phyloP scores from a whole-genome alignment of 2,329 filamentous ascomycete species.

The Colletotrichum zoysiae region DNA sequence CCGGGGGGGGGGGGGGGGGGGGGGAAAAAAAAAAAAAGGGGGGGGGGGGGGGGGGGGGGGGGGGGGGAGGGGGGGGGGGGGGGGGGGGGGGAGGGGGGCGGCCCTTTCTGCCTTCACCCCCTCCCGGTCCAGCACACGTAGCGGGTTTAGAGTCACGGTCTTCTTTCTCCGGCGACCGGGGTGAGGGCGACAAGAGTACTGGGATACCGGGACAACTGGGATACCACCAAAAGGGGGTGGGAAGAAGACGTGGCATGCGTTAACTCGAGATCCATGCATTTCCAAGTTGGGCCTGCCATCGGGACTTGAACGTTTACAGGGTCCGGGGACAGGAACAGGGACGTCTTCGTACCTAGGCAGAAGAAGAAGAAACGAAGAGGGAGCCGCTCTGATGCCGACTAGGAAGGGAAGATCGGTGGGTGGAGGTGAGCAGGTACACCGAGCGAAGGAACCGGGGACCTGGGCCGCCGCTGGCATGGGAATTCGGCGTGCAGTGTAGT shows the following conservation, averaged over 20 bases:
- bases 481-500: neutral
- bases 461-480: neutral
- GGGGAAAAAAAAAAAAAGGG: too few species aligned
- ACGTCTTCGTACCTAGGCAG: neutral
- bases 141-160: neutral
- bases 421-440: neutral
- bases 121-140: neutral
- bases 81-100: too few species aligned
- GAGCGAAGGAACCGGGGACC: neutral
- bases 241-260: neutral
- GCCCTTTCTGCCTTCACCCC: neutral
- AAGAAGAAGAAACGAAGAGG: neutral
- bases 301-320: neutral
- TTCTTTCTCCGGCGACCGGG: neutral
- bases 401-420: constrained; percentile 26
- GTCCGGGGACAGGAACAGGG: constrained; percentile 13
- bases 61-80: too few species aligned
- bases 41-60: too few species aligned
- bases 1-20: too few species aligned
- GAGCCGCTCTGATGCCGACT: constrained; percentile 13
- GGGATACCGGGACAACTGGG: neutral
- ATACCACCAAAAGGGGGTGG: neutral
- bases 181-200: neutral
- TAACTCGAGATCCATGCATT: neutral
- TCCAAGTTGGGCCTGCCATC: neutral